Base-by-base conservation (phyloP, 1,139 yeast genomes). In the Ogataea hybrid region DNA sequence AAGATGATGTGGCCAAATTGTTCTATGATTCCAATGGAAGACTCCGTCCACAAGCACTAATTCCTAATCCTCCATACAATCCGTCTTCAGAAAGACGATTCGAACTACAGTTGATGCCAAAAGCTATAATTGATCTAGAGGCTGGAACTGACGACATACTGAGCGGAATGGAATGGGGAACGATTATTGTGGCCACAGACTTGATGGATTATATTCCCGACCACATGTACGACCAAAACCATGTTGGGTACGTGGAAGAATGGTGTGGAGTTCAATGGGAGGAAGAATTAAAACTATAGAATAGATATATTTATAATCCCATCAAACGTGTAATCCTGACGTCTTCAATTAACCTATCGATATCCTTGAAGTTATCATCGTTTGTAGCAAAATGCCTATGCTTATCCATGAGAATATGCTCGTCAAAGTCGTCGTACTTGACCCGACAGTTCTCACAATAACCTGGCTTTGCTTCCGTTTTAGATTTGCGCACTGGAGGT, bases 211-310 rank as follows among this genome's bases (percentile, higher is more conserved):
- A 67, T 48, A 67, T 78, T 11, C 88, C 94, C 1, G 44, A 46
- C 1, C 49, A 52, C 20, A 62, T 70, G 36, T 60, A 73, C 20
- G 84, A 83, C 51, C 73, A 67, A 2, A 70, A 80, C 46, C 77
- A 80, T 33, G 92, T 88, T 16, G 96, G 87, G 0, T 92, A 92
- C 56, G 76, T 83, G 1, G 89, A 86, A 59, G 98, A 92, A 63
- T 86, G 84, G 83, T 85, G 86, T 50, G 96, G 92, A 22, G 96
- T 90, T 10, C 98, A 92, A 64, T 92, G 97, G 97, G 98, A 92
- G 62, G 81, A 76, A 49, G 67, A 70, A 47, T 68, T 68, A 9
- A 50, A 49, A 22, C 30, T 40, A 20, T 20, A 20, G 3, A 28
- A 27, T 25, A n/a, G 41, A 37, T 23, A 32, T 33, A 32, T 14